These are phyloP conservation scores for Clonostachys chloroleuca DNA, from an alignment of 2,329 filamentous ascomycete species.

Conservation along the genomic window DNA sequence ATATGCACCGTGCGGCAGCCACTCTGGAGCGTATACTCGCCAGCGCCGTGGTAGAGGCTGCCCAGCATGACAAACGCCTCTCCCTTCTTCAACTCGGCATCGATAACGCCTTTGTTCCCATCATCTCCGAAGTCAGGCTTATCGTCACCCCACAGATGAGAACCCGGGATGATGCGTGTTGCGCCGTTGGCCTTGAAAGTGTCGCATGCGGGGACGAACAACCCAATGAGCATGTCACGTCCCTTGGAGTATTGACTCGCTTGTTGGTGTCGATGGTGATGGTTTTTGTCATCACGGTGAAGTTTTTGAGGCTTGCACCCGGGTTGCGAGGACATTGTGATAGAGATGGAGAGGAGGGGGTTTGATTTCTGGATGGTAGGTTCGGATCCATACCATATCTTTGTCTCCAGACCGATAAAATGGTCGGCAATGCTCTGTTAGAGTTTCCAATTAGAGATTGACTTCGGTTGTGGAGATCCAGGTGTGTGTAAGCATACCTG, in stretches of 20 bases:
- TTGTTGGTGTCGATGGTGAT: slow-evolving; percentile 22
- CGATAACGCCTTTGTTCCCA: slow-evolving; percentile 12
- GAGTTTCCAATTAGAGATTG: background rate
- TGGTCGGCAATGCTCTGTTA: slow-evolving; percentile 13
- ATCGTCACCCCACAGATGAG: slow-evolving; percentile 30
- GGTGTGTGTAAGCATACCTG: slow-evolving; percentile 9
- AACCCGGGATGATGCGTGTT: slow-evolving; percentile 26
- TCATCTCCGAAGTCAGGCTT: slow-evolving; percentile 23
- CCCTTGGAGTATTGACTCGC: slow-evolving; percentile 13
- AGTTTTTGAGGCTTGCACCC: slow-evolving; percentile 22
- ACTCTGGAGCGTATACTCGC: slow-evolving; percentile 16
- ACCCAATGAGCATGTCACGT: slow-evolving; percentile 24
- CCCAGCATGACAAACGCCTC: slow-evolving; percentile 31
- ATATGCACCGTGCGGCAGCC: slow-evolving; percentile 26
- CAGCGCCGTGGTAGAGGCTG: slow-evolving; percentile 28
- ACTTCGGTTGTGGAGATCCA: background rate
- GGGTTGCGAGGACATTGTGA: slow-evolving; percentile 26
- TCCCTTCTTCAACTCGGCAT: slow-evolving; percentile 24
- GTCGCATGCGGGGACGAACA: slow-evolving; percentile 28
- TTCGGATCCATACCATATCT: slow-evolving; percentile 21
- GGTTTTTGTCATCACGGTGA: slow-evolving; percentile 31
- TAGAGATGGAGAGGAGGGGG: slow-evolving; percentile 27
- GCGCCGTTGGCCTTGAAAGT: slow-evolving; percentile 26
- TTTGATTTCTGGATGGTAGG: slow-evolving; percentile 20
- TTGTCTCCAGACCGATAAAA: slow-evolving; percentile 25